Conservation (phyloP, 1,284 basidiomycete genomes). For the Leccinum subspadiceum region DNA sequence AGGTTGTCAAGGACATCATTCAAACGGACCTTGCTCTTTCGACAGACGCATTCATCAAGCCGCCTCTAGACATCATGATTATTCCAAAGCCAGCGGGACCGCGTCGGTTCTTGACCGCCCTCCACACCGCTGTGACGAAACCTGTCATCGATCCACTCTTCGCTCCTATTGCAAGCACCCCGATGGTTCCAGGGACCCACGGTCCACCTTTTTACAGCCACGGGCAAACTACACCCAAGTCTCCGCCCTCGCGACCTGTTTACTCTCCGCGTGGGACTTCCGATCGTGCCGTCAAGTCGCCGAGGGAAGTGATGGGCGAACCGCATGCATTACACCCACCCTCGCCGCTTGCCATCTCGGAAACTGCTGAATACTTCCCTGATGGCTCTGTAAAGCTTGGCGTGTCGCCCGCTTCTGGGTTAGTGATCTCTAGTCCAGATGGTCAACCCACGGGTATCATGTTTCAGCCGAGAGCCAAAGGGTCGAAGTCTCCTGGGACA, state of each 20-base stretch:
- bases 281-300: conserved; percentile 57
- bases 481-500: conserved; percentile 23
- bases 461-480: conserved; percentile 77
- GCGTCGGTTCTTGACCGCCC: conserved; percentile 82
- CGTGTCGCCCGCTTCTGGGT: conserved; percentile 78
- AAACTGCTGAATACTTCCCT: conserved; percentile 88
- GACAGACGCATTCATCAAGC: conserved; percentile 36
- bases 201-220: conserved; percentile 44
- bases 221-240: conserved; percentile 36
- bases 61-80: conserved; percentile 82
- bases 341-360: conserved; percentile 72
- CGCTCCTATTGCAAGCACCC: conserved; percentile 88
- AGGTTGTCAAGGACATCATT: conserved; percentile 81
- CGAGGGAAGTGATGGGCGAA: conserved; percentile 44
- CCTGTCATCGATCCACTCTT: conserved; percentile 89
- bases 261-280: conserved; percentile 55
- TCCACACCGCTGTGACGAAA: conserved; percentile 83
- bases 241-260: conserved; percentile 42
- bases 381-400: conserved; percentile 69
- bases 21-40: conserved; percentile 61
- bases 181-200: conserved; percentile 63
- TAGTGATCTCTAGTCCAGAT: conserved; percentile 90
- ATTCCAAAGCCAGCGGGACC: conserved; percentile 95
- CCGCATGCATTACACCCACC: conserved; percentile 50
- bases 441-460: conserved; percentile 93